Base-by-base conservation (phyloP, 495 filamentous ascomycete genomes). In the Penicillium goetzii region DNA sequence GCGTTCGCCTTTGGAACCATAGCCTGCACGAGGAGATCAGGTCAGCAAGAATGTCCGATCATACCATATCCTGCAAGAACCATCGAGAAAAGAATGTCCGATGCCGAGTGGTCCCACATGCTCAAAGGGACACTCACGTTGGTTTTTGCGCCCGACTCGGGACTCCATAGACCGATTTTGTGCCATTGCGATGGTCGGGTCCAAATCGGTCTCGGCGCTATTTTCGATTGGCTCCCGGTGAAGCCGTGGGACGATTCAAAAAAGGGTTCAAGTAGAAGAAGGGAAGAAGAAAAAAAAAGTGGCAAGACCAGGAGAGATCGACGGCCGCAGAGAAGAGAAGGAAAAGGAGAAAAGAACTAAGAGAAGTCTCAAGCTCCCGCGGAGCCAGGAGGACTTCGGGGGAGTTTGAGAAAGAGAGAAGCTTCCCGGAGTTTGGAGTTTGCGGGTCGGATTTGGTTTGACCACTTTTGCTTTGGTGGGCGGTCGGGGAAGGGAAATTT, bases 1-100 rank as follows among this genome's bases (percentile, higher is more conserved):
- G 59, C 95, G 89, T 80, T 97, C 93, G 78, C 96, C 96, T 73
- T 91, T 89, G 49, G 90, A 72, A 72, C 91, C 92, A 77, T 97
- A 99, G 66, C 95, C 96, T 97, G 25, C 41, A 51, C 25, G n/a
- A 15, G 23, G 32, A 12, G 36, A 36, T 30, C 25, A 45, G 45
- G 51, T 57, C 56, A 68, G 63, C 58, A 63, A 72, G 36, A 51
- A 51, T 51, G 47, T 51, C 47, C 43, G 43, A 51, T 30, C 47
- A 21, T 40, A 17, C 14, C 36, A 47, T 47, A 2, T 47, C 41
- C 3, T 30, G 12, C 47, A 21, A 21, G 25, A n/a, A 51, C 23
- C 14, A 33, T 32, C n/a, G 50, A 36, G 36, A 43, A 30, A 52
- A 10, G 34, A 36, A 62, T 34, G 40, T 49, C 38, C 38, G 2